Evolutionary conservation across 1,284 basidiomycete genomes (phyloP).

Genomic region (Cryptococcus sp.): DNA sequence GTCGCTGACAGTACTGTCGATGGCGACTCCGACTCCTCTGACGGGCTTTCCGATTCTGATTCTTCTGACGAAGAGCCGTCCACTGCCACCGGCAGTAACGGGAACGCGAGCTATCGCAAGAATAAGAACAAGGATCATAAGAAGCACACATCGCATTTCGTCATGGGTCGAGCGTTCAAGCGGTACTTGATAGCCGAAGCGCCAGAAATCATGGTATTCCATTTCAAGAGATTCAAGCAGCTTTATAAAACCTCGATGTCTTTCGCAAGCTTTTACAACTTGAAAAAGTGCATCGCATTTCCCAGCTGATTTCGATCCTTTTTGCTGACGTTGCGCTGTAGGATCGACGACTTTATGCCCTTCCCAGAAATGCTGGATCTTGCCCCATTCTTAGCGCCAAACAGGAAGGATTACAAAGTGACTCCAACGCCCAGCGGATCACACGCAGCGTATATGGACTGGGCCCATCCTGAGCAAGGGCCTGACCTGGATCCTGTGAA

Average conservation of each 20-base stretch:
- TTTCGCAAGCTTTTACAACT: constrained; percentile 45
- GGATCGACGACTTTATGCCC: constrained; percentile 79
- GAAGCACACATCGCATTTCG: constrained; percentile 52
- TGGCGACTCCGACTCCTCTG: constrained; percentile 16
- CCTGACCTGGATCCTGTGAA: constrained; percentile 41
- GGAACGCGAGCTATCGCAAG: constrained; percentile 10
- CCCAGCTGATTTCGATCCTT: not conserved
- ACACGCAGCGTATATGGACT: constrained; percentile 50
- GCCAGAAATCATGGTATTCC: constrained; percentile 85
- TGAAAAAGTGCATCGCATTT: constrained; percentile 45
- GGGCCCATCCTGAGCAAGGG: constrained; percentile 45
- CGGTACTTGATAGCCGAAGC: constrained; percentile 85
- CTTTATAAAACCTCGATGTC: constrained; percentile 40
- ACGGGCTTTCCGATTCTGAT: constrained; percentile 45
- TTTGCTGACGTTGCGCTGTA: constrained; percentile 61
- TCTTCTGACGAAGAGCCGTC: constrained; percentile 34
- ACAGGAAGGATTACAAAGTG: constrained; percentile 52
- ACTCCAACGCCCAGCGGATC: constrained; percentile 34
- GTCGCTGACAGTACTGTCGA: constrained; percentile 14
- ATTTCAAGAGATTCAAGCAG: constrained; percentile 92
- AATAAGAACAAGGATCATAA: constrained; percentile 26
- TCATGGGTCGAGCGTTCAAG: constrained; percentile 84
- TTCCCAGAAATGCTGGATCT: constrained; percentile 86
- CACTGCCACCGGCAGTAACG: not conserved
- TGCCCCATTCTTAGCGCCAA: constrained; percentile 80